Conservation (phyloP, 352 stramenopile genomes). For the Globisporangium perplexum region DNA sequence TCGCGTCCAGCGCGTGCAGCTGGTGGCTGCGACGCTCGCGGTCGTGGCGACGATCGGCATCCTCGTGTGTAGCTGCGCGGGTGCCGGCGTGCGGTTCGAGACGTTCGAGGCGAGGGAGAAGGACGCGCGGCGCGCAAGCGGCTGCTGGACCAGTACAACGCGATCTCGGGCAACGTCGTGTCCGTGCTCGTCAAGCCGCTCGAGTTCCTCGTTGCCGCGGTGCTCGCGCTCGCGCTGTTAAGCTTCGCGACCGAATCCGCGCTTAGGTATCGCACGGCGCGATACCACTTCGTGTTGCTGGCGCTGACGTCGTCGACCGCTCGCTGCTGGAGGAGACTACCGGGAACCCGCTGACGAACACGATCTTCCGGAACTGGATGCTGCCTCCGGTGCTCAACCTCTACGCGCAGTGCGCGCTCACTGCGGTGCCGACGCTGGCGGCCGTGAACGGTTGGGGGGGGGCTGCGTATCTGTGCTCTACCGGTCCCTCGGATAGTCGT, state of each 20-base stretch:
- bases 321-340: background rate
- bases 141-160: slow-evolving; percentile 8
- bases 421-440: background rate
- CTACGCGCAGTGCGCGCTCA: too few relatives aligned
- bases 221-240: background rate
- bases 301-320: background rate
- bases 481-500: background rate
- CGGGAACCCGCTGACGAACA: slow-evolving; percentile 4
- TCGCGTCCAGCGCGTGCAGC: too few relatives aligned
- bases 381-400: background rate
- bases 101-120: background rate
- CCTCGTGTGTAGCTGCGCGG: background rate
- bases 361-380: background rate
- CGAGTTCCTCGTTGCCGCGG: background rate
- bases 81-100: background rate
- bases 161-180: slow-evolving; percentile 2
- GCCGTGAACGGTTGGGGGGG: too few relatives aligned
- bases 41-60: too few relatives aligned
- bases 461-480: too few relatives aligned
- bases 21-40: too few relatives aligned
- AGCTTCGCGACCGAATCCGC: slow-evolving; percentile 6
- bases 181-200: slow-evolving; percentile 1
- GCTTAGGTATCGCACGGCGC: background rate
- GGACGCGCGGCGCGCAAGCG: background rate
- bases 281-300: slow-evolving; percentile 6